Base-by-base conservation (phyloP, 2,329 filamentous ascomycete species). In the Fusarium sp. region DNA sequence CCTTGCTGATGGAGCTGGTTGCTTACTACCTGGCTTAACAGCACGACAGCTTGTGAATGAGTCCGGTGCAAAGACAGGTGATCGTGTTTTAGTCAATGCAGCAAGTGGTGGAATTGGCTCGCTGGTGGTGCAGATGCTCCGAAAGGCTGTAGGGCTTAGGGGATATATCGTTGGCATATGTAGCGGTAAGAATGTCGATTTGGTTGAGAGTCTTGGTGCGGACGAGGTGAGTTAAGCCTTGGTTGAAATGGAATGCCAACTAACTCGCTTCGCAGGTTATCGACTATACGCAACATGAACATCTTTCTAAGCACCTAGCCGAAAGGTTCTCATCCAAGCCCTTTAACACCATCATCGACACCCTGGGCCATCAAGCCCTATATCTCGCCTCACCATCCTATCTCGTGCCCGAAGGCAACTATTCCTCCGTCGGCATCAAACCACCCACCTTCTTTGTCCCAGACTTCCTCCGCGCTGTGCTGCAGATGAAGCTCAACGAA, bases 11-110 rank as follows among this genome's bases (percentile, higher is more conserved):
- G 83, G 80, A 2, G 81, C 83, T 0, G 83, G 84, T 2, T 78
- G 84, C 32, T 68, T 82, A n/a, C 77, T 84, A 36, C 80, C 83
- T 10, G 84, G 81, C 11, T 77, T 82, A 61, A 84, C 84, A 14
- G 84, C 84, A 24, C 68, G 83, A 59, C 80, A 83, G 45, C 75
- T 85, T 30, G 76, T 86, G 1, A 76, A 77, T 15, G 78, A 83
- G 26, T 84, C 85, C 6, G 81, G 78, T 4, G 79, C 82, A 66
- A 79, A 82, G 73, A 15, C 18, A 24, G 54, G 61, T 1, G 28
- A 61, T 22, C 61, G 42, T 38, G 42, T 63, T 20, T 30, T 61
- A n/a, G 28, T 63, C 28, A 63, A 63, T 26, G 61, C 54, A 28
- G 54, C 61, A 32, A 63, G 61, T 24, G 61, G 54, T 8, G 54